A percentile compares a stretch with the other conserved stretches of the same genome.
phyloP scores from a whole-genome alignment of 2,329 filamentous ascomycete genomes.

The Claviceps citrina region DNA sequence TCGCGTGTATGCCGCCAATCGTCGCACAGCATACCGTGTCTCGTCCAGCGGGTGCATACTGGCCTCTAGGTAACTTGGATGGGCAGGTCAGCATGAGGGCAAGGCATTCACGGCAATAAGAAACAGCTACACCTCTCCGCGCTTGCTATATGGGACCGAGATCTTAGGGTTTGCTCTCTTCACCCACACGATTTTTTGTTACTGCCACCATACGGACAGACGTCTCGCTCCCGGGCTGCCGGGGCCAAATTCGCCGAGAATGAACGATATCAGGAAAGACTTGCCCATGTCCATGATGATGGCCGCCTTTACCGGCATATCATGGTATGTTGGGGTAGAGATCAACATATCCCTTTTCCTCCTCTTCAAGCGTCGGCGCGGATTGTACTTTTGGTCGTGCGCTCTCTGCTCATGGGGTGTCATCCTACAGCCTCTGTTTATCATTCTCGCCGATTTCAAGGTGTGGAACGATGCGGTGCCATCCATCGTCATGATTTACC shows the following conservation, averaged over 20 bases:
- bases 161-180: background rate
- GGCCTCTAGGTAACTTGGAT: background rate
- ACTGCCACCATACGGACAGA: background rate
- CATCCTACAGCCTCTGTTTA: constrained; percentile 23
- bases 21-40: background rate
- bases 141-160: background rate
- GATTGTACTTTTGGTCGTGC: constrained; percentile 21
- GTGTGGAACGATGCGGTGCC: constrained; percentile 7
- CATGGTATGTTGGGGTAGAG: constrained; percentile 18
- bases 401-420: constrained; percentile 16
- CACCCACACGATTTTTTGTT: too few species aligned
- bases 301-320: constrained; percentile 21
- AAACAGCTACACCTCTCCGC: background rate
- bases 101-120: background rate
- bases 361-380: constrained; percentile 15
- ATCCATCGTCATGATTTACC: constrained; percentile 9
- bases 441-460: constrained; percentile 24
- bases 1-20: background rate
- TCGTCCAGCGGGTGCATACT: background rate
- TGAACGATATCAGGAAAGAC: constrained; percentile 10
- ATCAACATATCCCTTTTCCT: constrained; percentile 15
- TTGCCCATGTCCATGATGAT: constrained; percentile 19
- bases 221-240: background rate
- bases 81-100: background rate
- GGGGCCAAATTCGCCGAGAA: background rate